Evolutionary conservation across 1,284 basidiomycete species (phyloP).

Genomic region (Mycena sp.): DNA sequence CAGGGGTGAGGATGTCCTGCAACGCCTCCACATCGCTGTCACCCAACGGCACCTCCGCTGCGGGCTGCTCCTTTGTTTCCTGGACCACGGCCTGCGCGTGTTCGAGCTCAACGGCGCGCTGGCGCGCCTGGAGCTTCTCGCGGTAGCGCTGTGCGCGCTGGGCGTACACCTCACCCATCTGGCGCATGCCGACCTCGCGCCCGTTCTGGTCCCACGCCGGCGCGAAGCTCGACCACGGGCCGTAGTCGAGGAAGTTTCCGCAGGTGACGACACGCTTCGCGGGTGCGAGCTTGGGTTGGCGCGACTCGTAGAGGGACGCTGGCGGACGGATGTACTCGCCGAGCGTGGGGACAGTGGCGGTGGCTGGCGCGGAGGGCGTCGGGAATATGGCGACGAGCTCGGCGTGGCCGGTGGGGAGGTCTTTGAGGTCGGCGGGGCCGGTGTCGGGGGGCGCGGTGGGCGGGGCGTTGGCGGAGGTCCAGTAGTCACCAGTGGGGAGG

Average conservation of each 20-base stretch:
- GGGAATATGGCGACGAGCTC: slow-evolving; percentile 80
- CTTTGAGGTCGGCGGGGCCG: slow-evolving; percentile 51
- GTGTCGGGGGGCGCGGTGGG: slow-evolving; percentile 57
- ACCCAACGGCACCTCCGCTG: slow-evolving; percentile 22
- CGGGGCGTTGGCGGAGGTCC: slow-evolving; percentile 60
- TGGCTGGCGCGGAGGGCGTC: slow-evolving; percentile 54
- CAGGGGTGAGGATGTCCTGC: slow-evolving; percentile 62
- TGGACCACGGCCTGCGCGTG: slow-evolving; percentile 15
- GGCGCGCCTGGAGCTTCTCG: slow-evolving; percentile 33
- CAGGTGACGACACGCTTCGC: slow-evolving; percentile 63
- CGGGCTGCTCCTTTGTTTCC: slow-evolving; percentile 11
- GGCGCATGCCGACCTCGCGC: slow-evolving; percentile 66
- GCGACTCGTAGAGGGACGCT: slow-evolving; percentile 53
- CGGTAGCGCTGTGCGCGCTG: slow-evolving; percentile 50
- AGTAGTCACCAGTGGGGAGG: slow-evolving; percentile 78
- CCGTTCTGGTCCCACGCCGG: slow-evolving; percentile 80
- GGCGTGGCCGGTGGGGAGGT: slow-evolving; percentile 69
- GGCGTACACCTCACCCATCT: slow-evolving; percentile 67
- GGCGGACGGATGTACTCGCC: slow-evolving; percentile 40
- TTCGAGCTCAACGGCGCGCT: slow-evolving; percentile 38
- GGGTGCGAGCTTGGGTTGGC: slow-evolving; percentile 51
- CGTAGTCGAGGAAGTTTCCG: slow-evolving; percentile 80
- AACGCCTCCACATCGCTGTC: slow-evolving; percentile 47
- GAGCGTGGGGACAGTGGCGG: slow-evolving; percentile 39
- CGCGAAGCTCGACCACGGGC: slow-evolving; percentile 76